These are phyloP conservation scores for Novymonas esmeraldas DNA, from an alignment of 208 protist species.

Conservation along the genomic window DNA sequence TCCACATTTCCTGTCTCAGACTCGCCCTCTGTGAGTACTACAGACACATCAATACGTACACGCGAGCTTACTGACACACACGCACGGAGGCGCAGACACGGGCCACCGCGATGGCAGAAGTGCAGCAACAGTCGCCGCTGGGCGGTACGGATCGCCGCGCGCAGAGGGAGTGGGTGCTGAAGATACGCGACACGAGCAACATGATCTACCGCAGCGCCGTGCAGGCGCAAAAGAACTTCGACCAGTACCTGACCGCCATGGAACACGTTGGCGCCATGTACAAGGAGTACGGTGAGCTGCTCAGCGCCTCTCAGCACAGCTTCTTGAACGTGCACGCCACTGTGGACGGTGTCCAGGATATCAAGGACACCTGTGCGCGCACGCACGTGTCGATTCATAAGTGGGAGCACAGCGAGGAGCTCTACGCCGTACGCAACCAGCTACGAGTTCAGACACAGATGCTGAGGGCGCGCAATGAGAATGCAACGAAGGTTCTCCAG, in stretches of 20 bases:
- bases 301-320: neutral
- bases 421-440: slow-evolving; percentile 16
- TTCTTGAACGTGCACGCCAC: neutral
- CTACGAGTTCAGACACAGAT: slow-evolving; percentile 11
- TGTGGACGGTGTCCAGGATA: neutral
- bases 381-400: slow-evolving; percentile 8
- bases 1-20: no score
- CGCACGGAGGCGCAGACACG: neutral
- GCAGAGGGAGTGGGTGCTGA: slow-evolving; percentile 14
- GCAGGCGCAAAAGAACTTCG: slow-evolving; percentile 17
- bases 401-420: slow-evolving; percentile 13
- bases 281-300: slow-evolving; percentile 18
- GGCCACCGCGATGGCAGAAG: neutral
- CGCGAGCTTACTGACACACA: no score
- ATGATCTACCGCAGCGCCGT: slow-evolving; percentile 10
- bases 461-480: slow-evolving; percentile 2
- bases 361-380: slow-evolving; percentile 5
- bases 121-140: neutral
- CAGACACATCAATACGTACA: neutral
- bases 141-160: neutral
- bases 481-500: slow-evolving; percentile 8
- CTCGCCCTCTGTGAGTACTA: neutral
- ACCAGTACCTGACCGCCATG: slow-evolving; percentile 23
- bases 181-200: slow-evolving; percentile 1
- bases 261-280: slow-evolving; percentile 11